A percentile compares a stretch with the other conserved stretches of the same genome.
These are phyloP conservation scores for Cucurbita moschata DNA, from an alignment of 306 rosid genomes.

Conservation along the genomic window DNA sequence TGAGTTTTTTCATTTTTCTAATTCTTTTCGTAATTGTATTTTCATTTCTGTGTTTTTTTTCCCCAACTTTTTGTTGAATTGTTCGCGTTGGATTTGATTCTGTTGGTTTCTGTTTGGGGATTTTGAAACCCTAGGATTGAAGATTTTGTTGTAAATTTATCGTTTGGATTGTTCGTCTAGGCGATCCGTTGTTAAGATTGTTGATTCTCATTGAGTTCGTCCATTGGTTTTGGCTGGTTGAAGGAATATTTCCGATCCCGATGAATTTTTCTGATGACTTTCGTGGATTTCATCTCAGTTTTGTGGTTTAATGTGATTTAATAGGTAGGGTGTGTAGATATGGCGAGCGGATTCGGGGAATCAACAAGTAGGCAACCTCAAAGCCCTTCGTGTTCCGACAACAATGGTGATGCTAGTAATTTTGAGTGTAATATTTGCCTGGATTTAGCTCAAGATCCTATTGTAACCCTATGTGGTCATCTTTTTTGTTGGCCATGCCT, in stretches of 20 bases:
- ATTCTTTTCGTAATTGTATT: background rate
- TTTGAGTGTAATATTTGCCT: constrained; percentile 89
- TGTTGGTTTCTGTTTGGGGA: background rate
- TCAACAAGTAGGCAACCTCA: constrained; percentile 49
- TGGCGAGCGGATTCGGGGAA: constrained; percentile 68
- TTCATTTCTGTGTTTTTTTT: background rate
- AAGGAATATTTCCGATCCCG: background rate
- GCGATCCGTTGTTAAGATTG: background rate
- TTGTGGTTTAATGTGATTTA: constrained; percentile 3
- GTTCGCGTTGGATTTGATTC: background rate
- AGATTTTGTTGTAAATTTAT: background rate
- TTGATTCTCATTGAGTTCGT: background rate
- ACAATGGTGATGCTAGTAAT: constrained; percentile 43
- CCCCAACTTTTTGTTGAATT: background rate
- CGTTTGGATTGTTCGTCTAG: background rate
- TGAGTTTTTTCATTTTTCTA: background rate
- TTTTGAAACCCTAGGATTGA: background rate
- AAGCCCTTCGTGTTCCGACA: constrained; percentile 40
- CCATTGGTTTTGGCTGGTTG: background rate
- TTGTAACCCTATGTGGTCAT: constrained; percentile 78
- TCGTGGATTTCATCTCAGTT: background rate
- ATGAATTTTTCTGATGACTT: background rate
- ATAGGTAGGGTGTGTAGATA: constrained; percentile 24
- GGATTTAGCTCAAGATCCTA: constrained; percentile 82
- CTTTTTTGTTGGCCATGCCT: constrained; percentile 93